Evolutionary conservation across 148 eudicot species (phyloP).

Genomic region (Talinum fruticosum): DNA sequence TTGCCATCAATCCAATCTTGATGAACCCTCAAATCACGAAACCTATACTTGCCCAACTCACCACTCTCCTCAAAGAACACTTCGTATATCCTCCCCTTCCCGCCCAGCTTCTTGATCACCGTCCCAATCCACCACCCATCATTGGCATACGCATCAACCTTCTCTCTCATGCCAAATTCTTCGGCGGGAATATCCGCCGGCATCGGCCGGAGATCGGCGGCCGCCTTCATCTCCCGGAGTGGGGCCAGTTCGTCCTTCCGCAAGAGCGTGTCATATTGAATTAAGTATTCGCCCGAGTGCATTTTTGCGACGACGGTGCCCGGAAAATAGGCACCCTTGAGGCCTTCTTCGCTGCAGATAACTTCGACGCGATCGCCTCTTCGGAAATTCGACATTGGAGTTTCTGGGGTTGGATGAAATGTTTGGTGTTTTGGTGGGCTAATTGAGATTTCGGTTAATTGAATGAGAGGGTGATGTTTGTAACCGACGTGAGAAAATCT

Average conservation of each 20-base stretch:
- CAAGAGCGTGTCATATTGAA: slow-evolving; percentile 28
- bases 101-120: background rate
- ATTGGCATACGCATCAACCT: slow-evolving; percentile 27
- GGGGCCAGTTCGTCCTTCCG: slow-evolving; percentile 13
- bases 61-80: slow-evolving; percentile 6
- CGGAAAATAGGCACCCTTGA: slow-evolving; percentile 20
- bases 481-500: background rate
- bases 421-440: background rate
- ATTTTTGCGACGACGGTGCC: slow-evolving; percentile 23
- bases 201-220: slow-evolving; percentile 16
- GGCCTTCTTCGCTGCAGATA: slow-evolving; percentile 25
- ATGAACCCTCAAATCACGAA: slow-evolving; percentile 14
- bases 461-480: background rate
- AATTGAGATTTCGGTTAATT: background rate
- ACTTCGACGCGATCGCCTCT: slow-evolving; percentile 32
- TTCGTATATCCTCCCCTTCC: background rate
- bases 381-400: slow-evolving; percentile 1
- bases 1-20: slow-evolving; percentile 20
- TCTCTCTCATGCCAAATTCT: background rate
- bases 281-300: slow-evolving; percentile 3
- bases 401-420: background rate
- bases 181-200: background rate
- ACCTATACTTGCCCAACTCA: slow-evolving; percentile 9
- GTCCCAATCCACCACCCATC: slow-evolving; percentile 30
- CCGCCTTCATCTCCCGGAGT: slow-evolving; percentile 13